Conservation (phyloP, 139 green algal genomes). For the Chlorella sp. region DNA sequence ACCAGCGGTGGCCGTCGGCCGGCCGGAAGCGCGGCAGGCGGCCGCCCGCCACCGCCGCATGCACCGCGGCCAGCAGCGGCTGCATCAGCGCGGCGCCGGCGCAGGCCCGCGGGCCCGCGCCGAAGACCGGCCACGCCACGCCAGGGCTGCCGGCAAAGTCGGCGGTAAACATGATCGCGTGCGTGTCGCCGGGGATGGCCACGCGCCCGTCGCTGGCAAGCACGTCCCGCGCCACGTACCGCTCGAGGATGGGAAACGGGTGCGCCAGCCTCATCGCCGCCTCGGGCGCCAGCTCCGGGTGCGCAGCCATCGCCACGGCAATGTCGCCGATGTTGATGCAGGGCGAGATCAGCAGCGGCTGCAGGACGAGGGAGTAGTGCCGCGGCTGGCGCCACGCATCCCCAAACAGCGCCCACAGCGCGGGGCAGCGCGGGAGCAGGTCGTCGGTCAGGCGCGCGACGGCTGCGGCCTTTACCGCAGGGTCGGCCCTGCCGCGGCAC, state of each 20-base stretch:
- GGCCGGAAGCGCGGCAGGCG: neutral
- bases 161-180: neutral
- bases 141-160: neutral
- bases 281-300: neutral
- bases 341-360: too few species aligned
- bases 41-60: too few species aligned
- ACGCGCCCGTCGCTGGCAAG: neutral
- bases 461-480: neutral
- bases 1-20: neutral
- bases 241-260: neutral
- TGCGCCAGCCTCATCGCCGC: neutral
- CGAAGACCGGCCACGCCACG: neutral
- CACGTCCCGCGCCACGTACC: neutral
- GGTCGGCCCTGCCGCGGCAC: neutral
- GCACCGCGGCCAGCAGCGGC: neutral
- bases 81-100: neutral
- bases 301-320: neutral
- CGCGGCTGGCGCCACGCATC: neutral
- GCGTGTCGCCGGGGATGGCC: neutral
- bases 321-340: too few species aligned
- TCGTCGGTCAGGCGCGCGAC: neutral
- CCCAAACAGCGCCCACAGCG: neutral
- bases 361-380: neutral
- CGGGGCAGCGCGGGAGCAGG: neutral
- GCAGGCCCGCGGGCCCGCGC: neutral